phyloP scores from a whole-genome alignment of 2,329 filamentous ascomycete species.

The Cryphonectria nitschkei region DNA sequence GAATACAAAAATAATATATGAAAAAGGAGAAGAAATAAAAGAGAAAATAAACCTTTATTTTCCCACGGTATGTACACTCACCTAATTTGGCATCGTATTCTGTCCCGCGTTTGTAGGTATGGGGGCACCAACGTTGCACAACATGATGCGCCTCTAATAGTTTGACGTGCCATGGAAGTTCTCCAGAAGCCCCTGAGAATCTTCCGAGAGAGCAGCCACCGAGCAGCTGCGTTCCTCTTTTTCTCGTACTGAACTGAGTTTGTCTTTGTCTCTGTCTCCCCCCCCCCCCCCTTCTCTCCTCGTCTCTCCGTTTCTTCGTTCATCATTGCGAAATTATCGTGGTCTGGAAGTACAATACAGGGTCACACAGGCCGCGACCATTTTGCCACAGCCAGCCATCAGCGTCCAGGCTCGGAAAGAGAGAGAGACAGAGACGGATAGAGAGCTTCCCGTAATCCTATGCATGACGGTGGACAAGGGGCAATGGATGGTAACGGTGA shows the following conservation, averaged over 20 bases:
- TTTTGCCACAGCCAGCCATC: neutral
- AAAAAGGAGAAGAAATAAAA: too few relatives aligned
- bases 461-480: neutral
- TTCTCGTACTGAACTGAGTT: too few relatives aligned
- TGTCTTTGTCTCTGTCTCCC: too few relatives aligned
- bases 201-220: neutral
- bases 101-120: neutral
- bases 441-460: neutral
- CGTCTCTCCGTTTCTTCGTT: neutral
- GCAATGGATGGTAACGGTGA: neutral
- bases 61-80: neutral
- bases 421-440: neutral
- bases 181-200: slow-evolving; percentile 19
- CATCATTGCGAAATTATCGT: neutral
- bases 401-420: neutral
- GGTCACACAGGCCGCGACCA: neutral
- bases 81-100: neutral
- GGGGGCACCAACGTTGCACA: slow-evolving; percentile 1
- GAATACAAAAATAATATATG: neutral
- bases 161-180: slow-evolving; percentile 16
- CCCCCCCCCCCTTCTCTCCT: too few relatives aligned
- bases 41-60: neutral
- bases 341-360: neutral
- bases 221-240: neutral
- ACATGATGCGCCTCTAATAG: neutral